Percentiles rank a stretch among this genome's conserved stretches.
phyloP scores from a whole-genome alignment of 768 basidiomycete genomes.

The Heimioporus sp. region DNA sequence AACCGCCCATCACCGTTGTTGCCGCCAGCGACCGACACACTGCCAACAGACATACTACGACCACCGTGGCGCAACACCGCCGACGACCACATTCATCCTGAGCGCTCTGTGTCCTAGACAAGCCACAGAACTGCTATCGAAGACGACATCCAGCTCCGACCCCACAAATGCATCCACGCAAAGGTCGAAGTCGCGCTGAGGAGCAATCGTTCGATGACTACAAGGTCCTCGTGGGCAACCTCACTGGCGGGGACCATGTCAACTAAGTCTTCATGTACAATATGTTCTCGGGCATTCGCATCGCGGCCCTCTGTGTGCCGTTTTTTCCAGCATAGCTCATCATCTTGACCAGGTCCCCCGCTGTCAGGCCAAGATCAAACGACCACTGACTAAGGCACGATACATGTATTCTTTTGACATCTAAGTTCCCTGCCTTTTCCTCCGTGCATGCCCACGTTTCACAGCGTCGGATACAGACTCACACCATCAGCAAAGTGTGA shows the following conservation, averaged over 20 bases:
- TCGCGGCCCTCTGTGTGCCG: conserved; percentile 58
- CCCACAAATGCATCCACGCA: too few species aligned
- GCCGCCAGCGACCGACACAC: conserved; percentile 40
- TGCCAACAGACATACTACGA: not conserved
- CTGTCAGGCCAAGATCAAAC: conserved; percentile 93
- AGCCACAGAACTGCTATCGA: conserved; percentile 38
- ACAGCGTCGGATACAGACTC: conserved; percentile 92
- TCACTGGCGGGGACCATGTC: conserved; percentile 97
- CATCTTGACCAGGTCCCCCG: conserved; percentile 76
- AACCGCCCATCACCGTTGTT: conserved; percentile 58
- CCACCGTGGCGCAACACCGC: conserved; percentile 64
- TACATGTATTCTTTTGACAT: conserved; percentile 99
- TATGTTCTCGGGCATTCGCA: conserved; percentile 98
- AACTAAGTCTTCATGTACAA: conserved; percentile 99
- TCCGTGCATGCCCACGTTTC: conserved; percentile 4
- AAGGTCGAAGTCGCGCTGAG: conserved; percentile 61
- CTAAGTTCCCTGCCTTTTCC: conserved; percentile 40
- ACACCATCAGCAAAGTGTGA: conserved; percentile 98
- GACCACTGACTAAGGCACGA: conserved; percentile 74
- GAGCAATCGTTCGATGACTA: conserved; percentile 57
- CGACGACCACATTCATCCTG: conserved; percentile 43
- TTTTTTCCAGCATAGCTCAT: conserved; percentile 1
- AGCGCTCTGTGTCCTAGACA: conserved; percentile 29
- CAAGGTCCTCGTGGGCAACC: conserved; percentile 80
- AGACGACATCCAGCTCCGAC: conserved; percentile 74